Evolutionary conservation across 2,329 filamentous ascomycete genomes (phyloP).

Genomic region (Exophiala xenobiotica): DNA sequence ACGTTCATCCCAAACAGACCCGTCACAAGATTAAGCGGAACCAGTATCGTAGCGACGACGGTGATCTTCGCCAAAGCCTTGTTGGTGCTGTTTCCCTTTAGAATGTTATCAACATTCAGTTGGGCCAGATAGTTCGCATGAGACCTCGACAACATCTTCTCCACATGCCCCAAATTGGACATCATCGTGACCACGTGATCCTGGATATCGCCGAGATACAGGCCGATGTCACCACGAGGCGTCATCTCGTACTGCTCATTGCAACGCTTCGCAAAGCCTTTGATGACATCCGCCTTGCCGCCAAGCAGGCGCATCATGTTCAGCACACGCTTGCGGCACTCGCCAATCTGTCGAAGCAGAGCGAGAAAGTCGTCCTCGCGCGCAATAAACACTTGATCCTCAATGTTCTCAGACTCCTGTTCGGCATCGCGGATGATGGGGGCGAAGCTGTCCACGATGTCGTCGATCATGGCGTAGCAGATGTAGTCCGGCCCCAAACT

Average conservation of each 20-base stretch:
- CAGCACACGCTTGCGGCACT: slow-evolving; percentile 91
- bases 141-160: slow-evolving; percentile 92
- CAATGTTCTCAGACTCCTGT: slow-evolving; percentile 83
- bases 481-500: slow-evolving; percentile 97
- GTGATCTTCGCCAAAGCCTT: slow-evolving; percentile 92
- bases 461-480: slow-evolving; percentile 96
- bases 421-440: slow-evolving; percentile 87
- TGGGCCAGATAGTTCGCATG: slow-evolving; percentile 97
- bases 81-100: slow-evolving; percentile 84
- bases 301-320: slow-evolving; percentile 87
- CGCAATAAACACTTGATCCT: slow-evolving; percentile 92
- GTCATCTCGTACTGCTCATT: slow-evolving; percentile 97
- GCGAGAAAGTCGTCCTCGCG: slow-evolving; percentile 84
- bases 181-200: slow-evolving; percentile 99
- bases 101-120: slow-evolving; percentile 86
- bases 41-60: slow-evolving; percentile 88
- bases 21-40: slow-evolving; percentile 90
- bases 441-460: slow-evolving; percentile 95
- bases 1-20: slow-evolving; percentile 56
- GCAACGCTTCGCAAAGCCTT: slow-evolving; percentile 96
- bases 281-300: slow-evolving; percentile 97
- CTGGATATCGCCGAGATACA: slow-evolving; percentile 96
- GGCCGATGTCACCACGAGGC: slow-evolving; percentile 90
- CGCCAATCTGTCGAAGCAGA: slow-evolving; percentile 84
- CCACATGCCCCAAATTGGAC: slow-evolving; percentile 90